Evolutionary conservation across 805 yeast species (phyloP).

Genomic region (Maudiozyma serrabonitensis): DNA sequence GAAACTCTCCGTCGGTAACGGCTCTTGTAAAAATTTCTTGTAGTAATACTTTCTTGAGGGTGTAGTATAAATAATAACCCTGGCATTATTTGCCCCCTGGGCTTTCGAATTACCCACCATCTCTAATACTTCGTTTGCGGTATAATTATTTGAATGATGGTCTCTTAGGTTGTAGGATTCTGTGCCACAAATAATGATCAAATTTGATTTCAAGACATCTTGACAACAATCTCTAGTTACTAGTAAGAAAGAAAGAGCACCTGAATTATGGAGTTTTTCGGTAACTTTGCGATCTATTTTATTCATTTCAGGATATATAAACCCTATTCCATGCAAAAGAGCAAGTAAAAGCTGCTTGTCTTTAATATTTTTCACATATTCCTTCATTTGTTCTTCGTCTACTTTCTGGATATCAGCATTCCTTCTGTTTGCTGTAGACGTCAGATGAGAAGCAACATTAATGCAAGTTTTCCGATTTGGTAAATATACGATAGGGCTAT

Average conservation of each 20-base stretch:
- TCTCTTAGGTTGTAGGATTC: conserved; percentile 64
- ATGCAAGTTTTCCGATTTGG: conserved; percentile 46
- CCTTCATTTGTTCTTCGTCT: conserved; percentile 24
- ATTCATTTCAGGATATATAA: conserved; percentile 49
- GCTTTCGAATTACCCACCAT: conserved; percentile 44
- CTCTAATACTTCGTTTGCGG: conserved; percentile 53
- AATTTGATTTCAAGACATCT: conserved; percentile 41
- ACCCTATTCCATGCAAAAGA: conserved; percentile 54
- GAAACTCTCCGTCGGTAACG: conserved; percentile 79
- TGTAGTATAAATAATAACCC: conserved; percentile 49
- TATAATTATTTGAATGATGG: conserved; percentile 58
- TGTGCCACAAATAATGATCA: conserved; percentile 62
- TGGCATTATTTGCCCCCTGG: conserved; percentile 22
- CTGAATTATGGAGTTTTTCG: conserved; percentile 40
- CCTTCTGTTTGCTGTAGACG: conserved; percentile 31
- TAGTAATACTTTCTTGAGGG: conserved; percentile 50
- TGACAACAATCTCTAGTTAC: conserved; percentile 49
- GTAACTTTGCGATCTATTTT: conserved; percentile 44
- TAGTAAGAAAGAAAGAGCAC: conserved; percentile 46
- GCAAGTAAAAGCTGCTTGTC: conserved; percentile 40
- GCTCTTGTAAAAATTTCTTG: conserved; percentile 57
- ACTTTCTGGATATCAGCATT: conserved; percentile 33
- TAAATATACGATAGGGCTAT: conserved; percentile 43
- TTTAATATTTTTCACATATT: conserved; percentile 27
- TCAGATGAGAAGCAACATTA: conserved; percentile 40